These are phyloP conservation scores for Cladophialophora bantiana DNA, from an alignment of 2,329 filamentous ascomycete genomes.

Conservation along the genomic window DNA sequence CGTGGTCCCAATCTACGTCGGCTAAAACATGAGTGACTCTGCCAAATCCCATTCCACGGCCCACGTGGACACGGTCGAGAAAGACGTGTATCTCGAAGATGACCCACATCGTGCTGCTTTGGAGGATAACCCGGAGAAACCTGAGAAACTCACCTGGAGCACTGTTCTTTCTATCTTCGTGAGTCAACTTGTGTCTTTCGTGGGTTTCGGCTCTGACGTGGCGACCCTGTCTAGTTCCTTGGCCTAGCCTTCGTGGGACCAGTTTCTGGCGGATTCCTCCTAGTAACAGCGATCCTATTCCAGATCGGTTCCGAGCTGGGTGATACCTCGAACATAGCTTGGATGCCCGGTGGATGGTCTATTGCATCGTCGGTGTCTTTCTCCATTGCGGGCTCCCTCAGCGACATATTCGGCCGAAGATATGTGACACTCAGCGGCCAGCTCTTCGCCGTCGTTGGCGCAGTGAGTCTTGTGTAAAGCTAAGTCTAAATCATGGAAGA, in stretches of 20 bases:
- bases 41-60: background rate
- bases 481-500: too few species aligned
- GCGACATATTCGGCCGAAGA: slow-evolving; percentile 17
- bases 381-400: slow-evolving; percentile 12
- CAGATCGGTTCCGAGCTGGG: slow-evolving; percentile 12
- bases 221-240: background rate
- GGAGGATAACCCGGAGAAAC: slow-evolving; percentile 11
- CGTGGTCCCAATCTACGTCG: background rate
- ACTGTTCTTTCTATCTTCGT: slow-evolving; percentile 18
- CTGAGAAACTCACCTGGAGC: slow-evolving; percentile 16
- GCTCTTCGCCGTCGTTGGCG: slow-evolving; percentile 8
- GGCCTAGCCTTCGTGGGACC: slow-evolving; percentile 9
- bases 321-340: slow-evolving; percentile 4
- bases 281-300: slow-evolving; percentile 10
- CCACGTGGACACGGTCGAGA: slow-evolving; percentile 3
- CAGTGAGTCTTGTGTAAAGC: background rate
- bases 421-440: slow-evolving; percentile 14
- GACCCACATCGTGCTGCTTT: slow-evolving; percentile 18
- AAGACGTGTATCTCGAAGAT: slow-evolving; percentile 5
- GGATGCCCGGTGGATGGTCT: slow-evolving; percentile 12
- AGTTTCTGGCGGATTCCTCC: slow-evolving; percentile 3
- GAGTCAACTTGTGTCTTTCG: background rate
- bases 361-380: slow-evolving; percentile 13
- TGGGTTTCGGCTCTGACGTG: background rate
- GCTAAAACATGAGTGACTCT: background rate